Base-by-base conservation (phyloP, 768 basidiomycete genomes). In the Ramaria sp. region DNA sequence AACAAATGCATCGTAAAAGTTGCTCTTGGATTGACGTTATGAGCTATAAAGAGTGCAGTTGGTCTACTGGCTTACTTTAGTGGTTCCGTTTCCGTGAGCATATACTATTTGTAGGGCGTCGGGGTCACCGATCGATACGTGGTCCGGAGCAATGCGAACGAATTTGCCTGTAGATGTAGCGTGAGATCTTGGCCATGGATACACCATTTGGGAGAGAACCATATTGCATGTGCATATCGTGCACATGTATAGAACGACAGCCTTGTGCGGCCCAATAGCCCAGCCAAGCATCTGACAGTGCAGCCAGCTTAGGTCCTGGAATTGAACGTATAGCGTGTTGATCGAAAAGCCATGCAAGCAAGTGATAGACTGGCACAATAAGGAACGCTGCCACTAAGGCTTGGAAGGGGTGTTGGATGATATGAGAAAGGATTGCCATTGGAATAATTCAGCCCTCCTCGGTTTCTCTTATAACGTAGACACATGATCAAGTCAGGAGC, bases 61-160 rank as follows among this genome's bases (percentile, higher is more conserved):
- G 5, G 6, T 10, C 41, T 28, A 34, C 37, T 48, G 2, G 1
- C 42, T 10, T 42, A 36, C 53, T 43, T 55, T 55, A 7, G 34
- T 55, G 3, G 85, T 78, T n/a, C 90, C 89, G 55, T 82, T 90
- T 3, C 88, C 88, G 58, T 83, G 90, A 0, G 82, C 89, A 62
- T 92, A 92, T 13, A 94, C 73, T 55, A 81, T 64, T 37, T 73
- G 73, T 13, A 93, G 76, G 0, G 89, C 90, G 0, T 81, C 82
- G 0, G 90, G 88, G 61, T 88, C 81, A 10, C 84, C 79, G 47
- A 91, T 73, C 1, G 85, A 87, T 8, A 91, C 71, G 60, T 88
- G 84, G 61, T 86, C 83, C 0, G 87, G 87, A 0, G 84, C 83
- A 56, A 88, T 69, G 58, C 85, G 81, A 16, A 85, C 81, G 50